Base-by-base conservation (phyloP, 2,329 filamentous ascomycete genomes). In the Tolypocladium sp. region DNA sequence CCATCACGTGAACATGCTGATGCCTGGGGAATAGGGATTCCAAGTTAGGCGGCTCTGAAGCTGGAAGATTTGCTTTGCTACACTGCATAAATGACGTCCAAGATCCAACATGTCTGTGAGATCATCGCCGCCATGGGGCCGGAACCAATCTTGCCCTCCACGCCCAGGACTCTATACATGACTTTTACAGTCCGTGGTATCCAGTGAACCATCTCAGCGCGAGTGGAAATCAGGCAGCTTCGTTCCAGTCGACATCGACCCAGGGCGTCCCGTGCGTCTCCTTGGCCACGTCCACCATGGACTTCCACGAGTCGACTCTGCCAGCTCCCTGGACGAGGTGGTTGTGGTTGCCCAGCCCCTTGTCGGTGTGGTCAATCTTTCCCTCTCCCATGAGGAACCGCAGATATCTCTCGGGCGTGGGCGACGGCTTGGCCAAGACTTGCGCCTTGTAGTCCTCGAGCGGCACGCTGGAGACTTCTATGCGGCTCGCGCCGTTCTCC, bases 371-470 rank as follows among this genome's bases (percentile, higher is more conserved):
- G 20, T 69, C 65, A 44, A 73, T 69, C 46, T 67, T 69, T 1
- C 66, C 65, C 41, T 72, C 70, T 0, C 66, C 70, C 69, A 74
- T 73, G 59, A 73, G 55, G 52, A 73, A 74, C 33, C 71, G 62
- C 58, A 74, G 37, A 58, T 63, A 72, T 37, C 57, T 53, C 37
- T 66, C 66, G 1, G 71, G 68, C 42, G 61, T 67, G 1, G 64
- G 65, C 3, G 59, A 17, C n/a, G 59, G 57, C 9, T 58, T 56
- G 38, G 55, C 55, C 27, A 67, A 58, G 4, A 64, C 64, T 42
- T 66, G 58, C 22, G 58, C 57, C 60, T 69, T 70, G 60, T 67
- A 73, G 44, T 61, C 49, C 12, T 58, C 52, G 20, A 71, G 59
- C 7, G 65, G 65, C 17, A 69, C 46, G 38, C 63, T 62, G 4